Percentiles rank a stretch among this genome's conserved stretches.
Conservation (phyloP, 2,329 filamentous ascomycete genomes). For the Colletotrichum lini region DNA sequence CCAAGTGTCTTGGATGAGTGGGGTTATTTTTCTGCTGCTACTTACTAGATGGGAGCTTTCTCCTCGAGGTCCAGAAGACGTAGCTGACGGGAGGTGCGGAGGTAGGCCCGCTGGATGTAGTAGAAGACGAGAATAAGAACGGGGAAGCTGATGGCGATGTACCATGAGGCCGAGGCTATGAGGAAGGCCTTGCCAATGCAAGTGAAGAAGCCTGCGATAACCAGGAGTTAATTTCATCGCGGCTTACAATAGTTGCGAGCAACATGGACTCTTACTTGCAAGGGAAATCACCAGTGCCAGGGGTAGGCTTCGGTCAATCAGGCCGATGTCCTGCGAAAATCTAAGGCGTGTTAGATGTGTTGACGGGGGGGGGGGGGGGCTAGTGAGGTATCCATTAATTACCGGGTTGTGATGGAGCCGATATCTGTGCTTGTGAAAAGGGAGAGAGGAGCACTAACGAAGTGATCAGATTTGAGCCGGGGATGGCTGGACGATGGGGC, state of each 20-base stretch:
- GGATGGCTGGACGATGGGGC: not conserved
- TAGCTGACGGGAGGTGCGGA: slow-evolving; percentile 60
- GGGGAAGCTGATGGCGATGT: slow-evolving; percentile 55
- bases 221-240: not conserved
- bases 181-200: slow-evolving; percentile 56
- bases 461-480: not conserved
- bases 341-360: not conserved
- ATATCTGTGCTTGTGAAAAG: slow-evolving; percentile 44
- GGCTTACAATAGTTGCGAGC: not conserved
- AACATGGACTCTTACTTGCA: slow-evolving; percentile 21
- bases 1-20: slow-evolving; percentile 42
- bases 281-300: slow-evolving; percentile 44
- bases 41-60: slow-evolving; percentile 58
- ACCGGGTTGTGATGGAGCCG: slow-evolving; percentile 46
- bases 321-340: slow-evolving; percentile 47
- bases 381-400: slow-evolving; percentile 34
- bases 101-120: slow-evolving; percentile 55
- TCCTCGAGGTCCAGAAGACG: slow-evolving; percentile 59
- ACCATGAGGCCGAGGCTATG: slow-evolving; percentile 56
- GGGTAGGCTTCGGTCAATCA: slow-evolving; percentile 46
- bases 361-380: not conserved
- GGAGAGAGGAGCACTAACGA: slow-evolving; percentile 38
- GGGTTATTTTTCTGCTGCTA: too few relatives aligned
- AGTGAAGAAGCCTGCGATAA: slow-evolving; percentile 40
- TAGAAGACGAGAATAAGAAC: slow-evolving; percentile 48